A percentile compares a stretch with the other conserved stretches of the same genome.
Conservation (phyloP, 140 eudicot genomes). For the Cichorium intybus region DNA sequence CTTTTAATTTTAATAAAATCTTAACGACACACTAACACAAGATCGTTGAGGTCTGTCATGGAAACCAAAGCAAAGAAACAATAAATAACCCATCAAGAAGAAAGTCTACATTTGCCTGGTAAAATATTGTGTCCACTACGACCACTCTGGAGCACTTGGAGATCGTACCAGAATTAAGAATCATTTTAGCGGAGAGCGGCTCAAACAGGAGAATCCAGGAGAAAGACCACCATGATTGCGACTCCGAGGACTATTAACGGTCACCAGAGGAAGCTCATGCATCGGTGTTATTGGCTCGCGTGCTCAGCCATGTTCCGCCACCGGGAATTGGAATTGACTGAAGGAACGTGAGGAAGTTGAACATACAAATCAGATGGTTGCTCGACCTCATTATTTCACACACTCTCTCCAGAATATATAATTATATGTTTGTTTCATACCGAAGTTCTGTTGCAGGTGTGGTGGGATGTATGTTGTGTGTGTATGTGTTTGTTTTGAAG, state of each 20-base stretch:
- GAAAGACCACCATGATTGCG: constrained; percentile 74
- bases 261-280: constrained; percentile 77
- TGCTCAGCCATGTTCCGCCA: constrained; percentile 93
- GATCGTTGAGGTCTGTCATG: no score
- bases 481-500: not conserved
- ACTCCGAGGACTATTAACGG: constrained; percentile 75
- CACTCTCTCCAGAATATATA: constrained; percentile 13
- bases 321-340: constrained; percentile 77
- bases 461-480: constrained; percentile 1
- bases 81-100: constrained; percentile 61
- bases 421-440: not conserved
- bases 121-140: constrained; percentile 83
- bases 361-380: constrained; percentile 73
- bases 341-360: constrained; percentile 77
- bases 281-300: constrained; percentile 87
- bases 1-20: no score
- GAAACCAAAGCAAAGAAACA: constrained; percentile 84
- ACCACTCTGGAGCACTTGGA: constrained; percentile 86
- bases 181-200: constrained; percentile 90
- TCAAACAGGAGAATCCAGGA: constrained; percentile 88
- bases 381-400: constrained; percentile 50
- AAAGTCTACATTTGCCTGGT: constrained; percentile 98
- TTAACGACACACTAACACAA: no score
- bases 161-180: constrained; percentile 97
- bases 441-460: not conserved